Percentiles rank a stretch among this genome's conserved stretches.
Conservation (phyloP, 306 rosid species). For the Leucaena leucocephala region DNA sequence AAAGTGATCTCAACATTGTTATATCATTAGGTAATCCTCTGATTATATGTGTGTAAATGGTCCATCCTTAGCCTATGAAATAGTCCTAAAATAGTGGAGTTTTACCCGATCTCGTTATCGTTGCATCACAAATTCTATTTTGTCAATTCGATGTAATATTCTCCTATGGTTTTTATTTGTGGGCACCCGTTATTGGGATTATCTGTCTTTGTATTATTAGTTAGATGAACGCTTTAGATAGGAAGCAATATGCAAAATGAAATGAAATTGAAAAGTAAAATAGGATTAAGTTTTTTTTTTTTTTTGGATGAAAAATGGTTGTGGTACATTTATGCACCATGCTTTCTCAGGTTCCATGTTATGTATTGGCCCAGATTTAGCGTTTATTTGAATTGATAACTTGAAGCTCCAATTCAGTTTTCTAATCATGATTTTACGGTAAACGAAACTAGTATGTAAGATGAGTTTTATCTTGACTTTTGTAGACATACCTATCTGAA, state of each 20-base stretch:
- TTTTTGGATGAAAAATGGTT: no score
- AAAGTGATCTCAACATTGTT: conserved; percentile 17
- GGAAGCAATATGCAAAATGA: not conserved
- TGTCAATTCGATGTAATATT: not conserved
- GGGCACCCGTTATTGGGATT: not conserved
- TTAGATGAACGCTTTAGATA: not conserved
- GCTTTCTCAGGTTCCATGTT: no score
- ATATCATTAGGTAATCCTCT: conserved; percentile 10
- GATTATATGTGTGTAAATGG: not conserved
- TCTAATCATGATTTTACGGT: no score
- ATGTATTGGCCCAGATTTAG: no score
- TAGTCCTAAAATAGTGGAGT: not conserved
- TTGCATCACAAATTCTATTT: not conserved
- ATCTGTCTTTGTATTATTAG: not conserved
- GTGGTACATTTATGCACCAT: no score
- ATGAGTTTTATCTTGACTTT: no score
- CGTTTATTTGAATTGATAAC: no score
- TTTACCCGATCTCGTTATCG: not conserved
- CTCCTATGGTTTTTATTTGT: not conserved
- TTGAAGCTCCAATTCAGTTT: no score
- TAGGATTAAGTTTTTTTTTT: no score
- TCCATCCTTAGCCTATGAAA: not conserved
- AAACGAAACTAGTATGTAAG: no score
- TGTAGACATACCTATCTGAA: no score
- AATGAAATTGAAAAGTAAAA: no score